Evolutionary conservation across 495 filamentous ascomycete genomes (phyloP).

Genomic region (Cryomyces minteri): DNA sequence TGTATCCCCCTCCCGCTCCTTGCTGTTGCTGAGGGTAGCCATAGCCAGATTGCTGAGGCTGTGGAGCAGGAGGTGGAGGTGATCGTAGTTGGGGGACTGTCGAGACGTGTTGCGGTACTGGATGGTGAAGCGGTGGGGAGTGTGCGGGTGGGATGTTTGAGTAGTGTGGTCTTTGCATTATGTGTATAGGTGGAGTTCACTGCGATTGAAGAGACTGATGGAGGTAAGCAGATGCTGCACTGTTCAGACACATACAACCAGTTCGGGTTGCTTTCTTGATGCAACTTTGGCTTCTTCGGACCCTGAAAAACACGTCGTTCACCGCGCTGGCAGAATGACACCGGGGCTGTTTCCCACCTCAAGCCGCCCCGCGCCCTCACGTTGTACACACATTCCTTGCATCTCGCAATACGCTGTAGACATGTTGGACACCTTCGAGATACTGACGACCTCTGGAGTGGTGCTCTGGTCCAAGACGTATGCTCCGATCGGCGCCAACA

Average conservation of each 20-base stretch:
- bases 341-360: no score
- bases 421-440: slow-evolving; percentile 94
- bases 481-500: slow-evolving; percentile 52
- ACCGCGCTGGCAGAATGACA: no score
- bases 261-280: no score
- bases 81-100: slow-evolving; percentile 98
- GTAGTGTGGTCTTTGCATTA: slow-evolving; percentile 72
- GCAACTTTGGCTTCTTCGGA: no score
- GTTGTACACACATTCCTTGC: not conserved
- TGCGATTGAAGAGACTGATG: no score
- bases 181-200: not conserved
- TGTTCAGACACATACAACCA: no score
- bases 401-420: slow-evolving; percentile 3
- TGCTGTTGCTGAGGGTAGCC: slow-evolving; percentile 52
- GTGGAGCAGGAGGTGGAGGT: slow-evolving; percentile 67
- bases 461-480: slow-evolving; percentile 92
- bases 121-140: slow-evolving; percentile 93
- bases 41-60: slow-evolving; percentile 45
- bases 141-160: slow-evolving; percentile 50
- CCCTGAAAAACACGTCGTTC: not conserved
- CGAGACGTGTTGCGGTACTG: slow-evolving; percentile 94
- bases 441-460: slow-evolving; percentile 86
- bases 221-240: no score
- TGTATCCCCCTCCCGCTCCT: slow-evolving; percentile 24
- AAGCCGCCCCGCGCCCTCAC: no score